These are phyloP conservation scores for Chimonanthus praecox DNA, from an alignment of 164 flowering plant species.

Conservation along the genomic window DNA sequence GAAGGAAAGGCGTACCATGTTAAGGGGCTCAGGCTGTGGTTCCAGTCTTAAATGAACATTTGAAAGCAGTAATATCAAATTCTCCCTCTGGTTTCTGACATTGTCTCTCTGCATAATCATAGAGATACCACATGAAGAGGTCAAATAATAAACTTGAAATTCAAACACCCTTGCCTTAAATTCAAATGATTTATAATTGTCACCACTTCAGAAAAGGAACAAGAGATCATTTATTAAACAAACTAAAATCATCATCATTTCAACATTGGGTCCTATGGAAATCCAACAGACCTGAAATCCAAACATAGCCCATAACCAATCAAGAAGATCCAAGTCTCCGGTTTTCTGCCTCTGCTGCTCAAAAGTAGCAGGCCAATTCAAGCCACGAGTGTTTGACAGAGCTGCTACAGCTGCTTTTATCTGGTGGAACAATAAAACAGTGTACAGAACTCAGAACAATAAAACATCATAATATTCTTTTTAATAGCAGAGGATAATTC, in stretches of 20 bases:
- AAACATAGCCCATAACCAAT: conserved; percentile 97
- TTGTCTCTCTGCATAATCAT: conserved; percentile 69
- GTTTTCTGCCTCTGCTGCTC: conserved; percentile 75
- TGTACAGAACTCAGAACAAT: not conserved
- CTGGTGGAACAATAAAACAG: conserved; percentile 28
- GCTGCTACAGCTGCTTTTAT: conserved; percentile 92
- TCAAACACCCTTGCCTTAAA: not conserved
- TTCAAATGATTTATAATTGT: too few species aligned
- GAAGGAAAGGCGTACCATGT: conserved; percentile 38
- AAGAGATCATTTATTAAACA: not conserved
- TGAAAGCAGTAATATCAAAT: conserved; percentile 78
- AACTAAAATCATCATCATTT: not conserved
- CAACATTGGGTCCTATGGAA: not conserved
- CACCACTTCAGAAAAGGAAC: too few species aligned
- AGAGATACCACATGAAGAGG: conserved; percentile 5
- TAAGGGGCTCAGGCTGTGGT: conserved; percentile 92
- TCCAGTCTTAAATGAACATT: conserved; percentile 75
- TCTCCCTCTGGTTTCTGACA: conserved; percentile 96
- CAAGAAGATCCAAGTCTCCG: conserved; percentile 85
- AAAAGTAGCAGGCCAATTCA: conserved; percentile 80
- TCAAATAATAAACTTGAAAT: not conserved
- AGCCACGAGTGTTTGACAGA: conserved; percentile 68
- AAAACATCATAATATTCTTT: not conserved
- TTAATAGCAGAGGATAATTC: too few species aligned
- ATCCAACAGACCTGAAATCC: conserved; percentile 76